Percentiles rank a stretch among this genome's conserved stretches.
Conservation (phyloP, 169 alveolate species). For the Eimeria praecox region DNA sequence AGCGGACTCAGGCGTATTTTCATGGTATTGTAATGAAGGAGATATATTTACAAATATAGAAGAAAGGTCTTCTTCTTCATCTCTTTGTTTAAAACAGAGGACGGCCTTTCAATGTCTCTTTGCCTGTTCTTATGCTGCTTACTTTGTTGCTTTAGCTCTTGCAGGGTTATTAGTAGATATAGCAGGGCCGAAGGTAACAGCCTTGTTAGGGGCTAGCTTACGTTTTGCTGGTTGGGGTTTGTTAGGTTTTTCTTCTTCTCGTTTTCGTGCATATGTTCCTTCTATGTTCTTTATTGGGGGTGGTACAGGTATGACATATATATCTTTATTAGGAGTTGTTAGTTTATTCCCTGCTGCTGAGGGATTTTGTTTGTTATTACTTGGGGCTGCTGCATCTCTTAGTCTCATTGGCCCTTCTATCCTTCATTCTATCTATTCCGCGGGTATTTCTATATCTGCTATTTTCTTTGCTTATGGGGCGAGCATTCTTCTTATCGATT, state of each 20-base stretch:
- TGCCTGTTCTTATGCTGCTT: conserved; percentile 82
- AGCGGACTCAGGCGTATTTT: conserved; percentile 2
- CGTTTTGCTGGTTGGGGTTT: conserved; percentile 83
- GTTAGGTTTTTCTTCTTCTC: conserved; percentile 34
- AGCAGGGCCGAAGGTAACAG: conserved; percentile 85
- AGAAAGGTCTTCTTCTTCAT: too few species aligned
- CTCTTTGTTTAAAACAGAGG: conserved; percentile 74
- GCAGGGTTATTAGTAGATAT: conserved; percentile 84
- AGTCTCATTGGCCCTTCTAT: conserved; percentile 61
- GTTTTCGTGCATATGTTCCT: background rate
- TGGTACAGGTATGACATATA: conserved; percentile 64
- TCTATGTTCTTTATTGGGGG: conserved; percentile 61
- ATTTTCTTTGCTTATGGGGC: conserved; percentile 37
- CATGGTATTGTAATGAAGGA: background rate
- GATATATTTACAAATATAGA: background rate
- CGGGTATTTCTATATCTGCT: background rate
- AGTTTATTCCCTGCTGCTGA: conserved; percentile 69
- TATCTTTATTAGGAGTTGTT: conserved; percentile 43
- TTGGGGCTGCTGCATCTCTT: conserved; percentile 80
- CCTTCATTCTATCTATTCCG: background rate
- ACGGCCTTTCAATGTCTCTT: conserved; percentile 84
- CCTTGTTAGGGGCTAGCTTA: conserved; percentile 82
- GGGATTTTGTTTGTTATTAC: conserved; percentile 45
- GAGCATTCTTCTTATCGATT: background rate
- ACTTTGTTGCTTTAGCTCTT: conserved; percentile 82